phyloP scores from a whole-genome alignment of 139 green algal genomes.

The Deuterostichococcus epilithicus region DNA sequence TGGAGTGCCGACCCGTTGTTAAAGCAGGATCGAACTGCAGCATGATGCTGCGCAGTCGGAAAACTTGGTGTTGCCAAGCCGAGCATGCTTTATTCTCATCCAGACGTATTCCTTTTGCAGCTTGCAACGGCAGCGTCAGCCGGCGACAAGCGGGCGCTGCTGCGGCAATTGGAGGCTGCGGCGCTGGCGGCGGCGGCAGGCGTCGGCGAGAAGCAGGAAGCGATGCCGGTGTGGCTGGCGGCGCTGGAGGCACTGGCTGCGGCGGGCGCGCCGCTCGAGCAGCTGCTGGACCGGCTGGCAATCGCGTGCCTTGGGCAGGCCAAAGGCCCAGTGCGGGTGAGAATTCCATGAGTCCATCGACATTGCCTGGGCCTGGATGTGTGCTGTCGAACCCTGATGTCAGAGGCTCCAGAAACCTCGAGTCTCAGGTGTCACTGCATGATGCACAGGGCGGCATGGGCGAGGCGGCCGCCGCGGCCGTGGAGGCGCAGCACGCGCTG shows the following conservation, averaged over 20 bases:
- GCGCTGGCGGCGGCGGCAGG: constrained; percentile 3
- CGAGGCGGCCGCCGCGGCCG: constrained; percentile 27
- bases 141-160: background rate
- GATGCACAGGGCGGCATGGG: constrained; percentile 45
- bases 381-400: background rate
- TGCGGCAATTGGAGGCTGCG: background rate
- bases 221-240: constrained; percentile 10
- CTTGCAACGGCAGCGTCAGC: background rate
- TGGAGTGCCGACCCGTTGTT: background rate
- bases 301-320: background rate
- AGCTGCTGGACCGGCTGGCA: constrained; percentile 1
- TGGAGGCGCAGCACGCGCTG: constrained; percentile 6
- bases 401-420: background rate
- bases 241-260: constrained; percentile 8
- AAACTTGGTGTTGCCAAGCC: background rate
- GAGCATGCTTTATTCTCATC: background rate
- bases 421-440: background rate
- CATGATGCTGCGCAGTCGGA: background rate
- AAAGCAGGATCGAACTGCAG: background rate
- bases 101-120: background rate
- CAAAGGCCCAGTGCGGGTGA: constrained; percentile 10
- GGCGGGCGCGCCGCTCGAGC: background rate
- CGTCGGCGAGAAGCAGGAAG: background rate
- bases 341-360: background rate
- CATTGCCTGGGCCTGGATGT: background rate